Evolutionary conservation across 2,329 filamentous ascomycete species (phyloP).

Genomic region (Ceratocystiopsis sp.): DNA sequence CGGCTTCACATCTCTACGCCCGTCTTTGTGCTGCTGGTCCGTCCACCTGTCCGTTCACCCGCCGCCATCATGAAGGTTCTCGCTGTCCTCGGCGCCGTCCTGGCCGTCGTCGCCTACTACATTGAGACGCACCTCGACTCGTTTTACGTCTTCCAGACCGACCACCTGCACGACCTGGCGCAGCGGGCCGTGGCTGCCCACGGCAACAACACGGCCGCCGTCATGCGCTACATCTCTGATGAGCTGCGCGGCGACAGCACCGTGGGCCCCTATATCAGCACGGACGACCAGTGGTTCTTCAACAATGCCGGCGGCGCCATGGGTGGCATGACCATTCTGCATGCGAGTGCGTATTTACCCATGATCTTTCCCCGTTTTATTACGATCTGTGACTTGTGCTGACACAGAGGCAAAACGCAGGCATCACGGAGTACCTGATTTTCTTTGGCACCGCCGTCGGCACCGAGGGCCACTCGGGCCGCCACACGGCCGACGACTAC

Average conservation of each 20-base stretch:
- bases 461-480: constrained; percentile 75
- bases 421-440: constrained; percentile 77
- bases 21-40: background rate
- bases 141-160: constrained; percentile 62
- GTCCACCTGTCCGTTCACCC: background rate
- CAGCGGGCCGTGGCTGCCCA: constrained; percentile 47
- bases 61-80: constrained; percentile 19
- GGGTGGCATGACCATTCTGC: constrained; percentile 82
- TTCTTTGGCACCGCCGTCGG: constrained; percentile 69
- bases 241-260: constrained; percentile 43
- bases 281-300: constrained; percentile 71
- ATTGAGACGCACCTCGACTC: constrained; percentile 40
- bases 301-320: constrained; percentile 87
- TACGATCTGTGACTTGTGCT: too few relatives aligned
- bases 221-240: constrained; percentile 52
- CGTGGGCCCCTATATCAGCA: constrained; percentile 40
- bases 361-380: background rate
- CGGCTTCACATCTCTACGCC: background rate
- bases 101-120: constrained; percentile 35
- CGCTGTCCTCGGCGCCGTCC: constrained; percentile 34
- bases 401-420: constrained; percentile 15
- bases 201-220: constrained; percentile 55
- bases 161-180: constrained; percentile 51
- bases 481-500: constrained; percentile 86
- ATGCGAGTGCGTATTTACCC: constrained; percentile 46